These are phyloP conservation scores for Neofusicoccum sp. DNA, from an alignment of 2,329 filamentous ascomycete species.

Conservation along the genomic window DNA sequence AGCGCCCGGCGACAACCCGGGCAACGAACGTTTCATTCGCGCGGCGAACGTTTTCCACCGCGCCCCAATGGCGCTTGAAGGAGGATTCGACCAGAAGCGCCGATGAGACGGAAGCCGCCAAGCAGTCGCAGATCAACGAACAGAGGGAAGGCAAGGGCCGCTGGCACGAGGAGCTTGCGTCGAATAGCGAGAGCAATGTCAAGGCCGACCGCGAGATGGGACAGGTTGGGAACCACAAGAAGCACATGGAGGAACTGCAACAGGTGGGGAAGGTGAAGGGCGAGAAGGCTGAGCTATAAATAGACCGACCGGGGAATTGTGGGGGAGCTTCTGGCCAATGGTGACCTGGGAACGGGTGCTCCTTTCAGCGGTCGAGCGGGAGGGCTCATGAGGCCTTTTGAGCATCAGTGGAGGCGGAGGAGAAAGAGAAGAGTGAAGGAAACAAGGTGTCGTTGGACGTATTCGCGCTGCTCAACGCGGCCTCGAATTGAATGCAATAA, in stretches of 20 bases:
- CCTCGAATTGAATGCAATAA: neutral
- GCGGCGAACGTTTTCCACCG: conserved; percentile 33
- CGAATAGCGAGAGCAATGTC: conserved; percentile 36
- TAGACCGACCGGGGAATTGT: neutral
- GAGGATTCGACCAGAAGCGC: conserved; percentile 42
- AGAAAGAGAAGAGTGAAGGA: too few species aligned
- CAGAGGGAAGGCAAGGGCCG: conserved; percentile 45
- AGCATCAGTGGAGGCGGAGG: too few species aligned
- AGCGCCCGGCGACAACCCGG: neutral
- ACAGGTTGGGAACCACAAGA: conserved; percentile 42
- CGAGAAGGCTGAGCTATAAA: conserved; percentile 35
- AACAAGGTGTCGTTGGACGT: too few species aligned
- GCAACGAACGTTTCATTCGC: neutral
- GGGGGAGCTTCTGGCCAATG: too few species aligned
- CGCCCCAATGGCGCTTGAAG: conserved; percentile 39
- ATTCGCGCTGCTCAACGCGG: too few species aligned
- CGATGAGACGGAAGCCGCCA: conserved; percentile 46
- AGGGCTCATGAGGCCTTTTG: too few species aligned
- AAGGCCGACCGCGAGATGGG: conserved; percentile 42
- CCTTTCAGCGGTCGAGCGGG: too few species aligned
- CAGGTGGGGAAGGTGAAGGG: conserved; percentile 45
- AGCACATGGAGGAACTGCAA: conserved; percentile 49
- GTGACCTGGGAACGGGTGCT: too few species aligned
- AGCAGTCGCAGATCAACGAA: conserved; percentile 48
- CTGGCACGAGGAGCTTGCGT: conserved; percentile 48